These are phyloP conservation scores for Cutaneotrichosporon sp. DNA, from an alignment of 1,284 basidiomycete genomes.

Conservation along the genomic window DNA sequence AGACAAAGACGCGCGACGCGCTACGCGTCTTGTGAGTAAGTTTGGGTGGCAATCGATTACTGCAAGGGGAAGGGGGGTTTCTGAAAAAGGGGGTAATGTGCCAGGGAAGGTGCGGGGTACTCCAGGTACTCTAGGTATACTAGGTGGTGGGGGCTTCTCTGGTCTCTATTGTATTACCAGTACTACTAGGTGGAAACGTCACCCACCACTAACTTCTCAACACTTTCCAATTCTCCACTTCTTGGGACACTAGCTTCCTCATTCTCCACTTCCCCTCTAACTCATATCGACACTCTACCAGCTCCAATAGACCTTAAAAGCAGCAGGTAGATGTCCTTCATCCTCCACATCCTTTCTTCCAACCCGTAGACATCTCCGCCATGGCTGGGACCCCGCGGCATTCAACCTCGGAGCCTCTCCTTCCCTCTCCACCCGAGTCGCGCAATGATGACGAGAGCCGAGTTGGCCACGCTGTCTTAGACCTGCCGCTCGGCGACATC, in stretches of 20 bases:
- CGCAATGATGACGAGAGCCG: neutral
- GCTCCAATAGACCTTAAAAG: neutral
- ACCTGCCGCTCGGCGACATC: constrained; percentile 9
- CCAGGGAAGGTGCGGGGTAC: constrained; percentile 1
- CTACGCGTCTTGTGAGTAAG: neutral
- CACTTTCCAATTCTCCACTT: neutral
- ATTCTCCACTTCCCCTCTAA: too few species aligned
- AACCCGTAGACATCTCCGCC: neutral
- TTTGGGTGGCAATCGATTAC: too few species aligned
- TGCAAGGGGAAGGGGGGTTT: too few species aligned
- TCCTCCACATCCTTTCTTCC: neutral
- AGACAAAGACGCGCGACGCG: neutral
- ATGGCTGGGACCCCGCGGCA: constrained; percentile 2
- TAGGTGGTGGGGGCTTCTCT: too few species aligned
- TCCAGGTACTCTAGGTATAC: neutral
- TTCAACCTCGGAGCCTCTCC: constrained; percentile 2
- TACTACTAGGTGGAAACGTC: neutral
- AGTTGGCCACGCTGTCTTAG: neutral
- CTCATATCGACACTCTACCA: neutral
- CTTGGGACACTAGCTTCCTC: neutral
- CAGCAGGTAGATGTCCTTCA: neutral
- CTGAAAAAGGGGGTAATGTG: neutral
- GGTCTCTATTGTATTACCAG: too few species aligned
- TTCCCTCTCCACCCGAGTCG: constrained; percentile 7
- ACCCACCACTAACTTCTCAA: neutral